phyloP scores from a whole-genome alignment of 1,284 basidiomycete genomes.

The Leccinum huronense region DNA sequence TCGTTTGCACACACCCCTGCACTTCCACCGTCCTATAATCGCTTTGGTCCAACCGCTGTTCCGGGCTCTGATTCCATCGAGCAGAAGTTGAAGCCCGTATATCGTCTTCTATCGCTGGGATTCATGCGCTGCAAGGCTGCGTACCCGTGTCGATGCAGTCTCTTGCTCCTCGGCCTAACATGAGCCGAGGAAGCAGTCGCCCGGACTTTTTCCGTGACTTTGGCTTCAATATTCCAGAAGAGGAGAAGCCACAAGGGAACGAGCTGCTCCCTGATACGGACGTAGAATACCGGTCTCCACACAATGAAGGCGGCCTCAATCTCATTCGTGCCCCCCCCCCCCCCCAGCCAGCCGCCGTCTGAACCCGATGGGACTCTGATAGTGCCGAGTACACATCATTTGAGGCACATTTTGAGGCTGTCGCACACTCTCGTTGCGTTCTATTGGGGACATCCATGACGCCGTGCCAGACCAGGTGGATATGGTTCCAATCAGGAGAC shows the following conservation, averaged over 20 bases:
- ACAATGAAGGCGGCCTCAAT: constrained; percentile 24
- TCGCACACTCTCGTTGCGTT: constrained; percentile 65
- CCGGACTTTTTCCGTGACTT: constrained; percentile 76
- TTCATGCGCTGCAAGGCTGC: constrained; percentile 62
- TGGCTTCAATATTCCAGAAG: constrained; percentile 73
- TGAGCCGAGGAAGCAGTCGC: constrained; percentile 51
- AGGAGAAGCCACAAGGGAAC: constrained; percentile 48
- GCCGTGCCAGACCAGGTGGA: constrained; percentile 33
- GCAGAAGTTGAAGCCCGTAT: constrained; percentile 18
- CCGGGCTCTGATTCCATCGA: constrained; percentile 51
- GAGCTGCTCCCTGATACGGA: constrained; percentile 30
- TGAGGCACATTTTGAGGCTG: constrained; percentile 66
- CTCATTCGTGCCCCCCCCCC: constrained; percentile 6
- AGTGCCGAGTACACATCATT: constrained; percentile 56
- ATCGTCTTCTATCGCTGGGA: constrained; percentile 31
- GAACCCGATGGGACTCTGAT: constrained; percentile 44
- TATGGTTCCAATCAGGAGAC: constrained; percentile 31
- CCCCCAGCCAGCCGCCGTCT: constrained; percentile 19
- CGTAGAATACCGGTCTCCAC: constrained; percentile 30
- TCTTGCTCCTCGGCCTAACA: constrained; percentile 44
- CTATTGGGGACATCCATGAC: constrained; percentile 51
- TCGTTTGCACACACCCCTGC: constrained; percentile 59
- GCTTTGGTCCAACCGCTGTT: constrained; percentile 56
- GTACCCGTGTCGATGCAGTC: constrained; percentile 48
- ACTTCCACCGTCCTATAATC: constrained; percentile 45